These are phyloP conservation scores for Cantharellus anzutake DNA, from an alignment of 768 basidiomycete species.

Conservation along the genomic window DNA sequence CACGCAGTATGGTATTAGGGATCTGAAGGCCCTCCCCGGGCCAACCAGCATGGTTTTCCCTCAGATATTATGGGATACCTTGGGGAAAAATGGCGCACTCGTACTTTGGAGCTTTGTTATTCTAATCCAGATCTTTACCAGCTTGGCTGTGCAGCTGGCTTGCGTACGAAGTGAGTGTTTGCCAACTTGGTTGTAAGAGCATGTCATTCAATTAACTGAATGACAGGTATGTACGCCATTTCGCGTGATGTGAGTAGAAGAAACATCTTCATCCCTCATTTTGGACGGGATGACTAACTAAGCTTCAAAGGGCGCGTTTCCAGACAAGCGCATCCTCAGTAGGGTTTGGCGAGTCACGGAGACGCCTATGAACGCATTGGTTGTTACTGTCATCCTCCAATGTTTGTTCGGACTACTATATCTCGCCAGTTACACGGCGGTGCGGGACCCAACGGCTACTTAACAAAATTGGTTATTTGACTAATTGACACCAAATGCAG, in stretches of 20 bases:
- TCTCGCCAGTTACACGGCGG: slow-evolving; percentile 10
- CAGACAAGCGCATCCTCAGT: slow-evolving; percentile 8
- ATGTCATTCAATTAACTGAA: not conserved
- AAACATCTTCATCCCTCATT: not conserved
- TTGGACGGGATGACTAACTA: not conserved
- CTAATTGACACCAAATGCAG: slow-evolving; percentile 1
- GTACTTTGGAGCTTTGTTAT: slow-evolving; percentile 12
- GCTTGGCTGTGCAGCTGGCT: slow-evolving; percentile 10
- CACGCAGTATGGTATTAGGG: slow-evolving; percentile 5
- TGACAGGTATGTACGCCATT: not conserved
- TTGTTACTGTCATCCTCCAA: slow-evolving; percentile 10
- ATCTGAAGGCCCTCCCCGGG: slow-evolving; percentile 7
- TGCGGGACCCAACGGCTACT: not conserved
- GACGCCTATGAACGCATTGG: slow-evolving; percentile 10
- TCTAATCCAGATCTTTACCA: slow-evolving; percentile 9
- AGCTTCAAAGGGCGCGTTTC: slow-evolving; percentile 8
- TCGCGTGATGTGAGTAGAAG: not conserved
- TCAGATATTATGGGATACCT: slow-evolving; percentile 10
- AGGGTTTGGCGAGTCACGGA: slow-evolving; percentile 9
- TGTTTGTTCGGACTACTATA: slow-evolving; percentile 10
- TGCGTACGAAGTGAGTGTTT: slow-evolving; percentile 8
- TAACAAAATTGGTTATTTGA: not conserved
- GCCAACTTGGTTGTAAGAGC: not conserved
- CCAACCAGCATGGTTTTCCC: slow-evolving; percentile 7
- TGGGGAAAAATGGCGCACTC: slow-evolving; percentile 7